Base-by-base conservation (phyloP, 371 early-diverging fungal species). In the Syncephalastrum monosporum region DNA sequence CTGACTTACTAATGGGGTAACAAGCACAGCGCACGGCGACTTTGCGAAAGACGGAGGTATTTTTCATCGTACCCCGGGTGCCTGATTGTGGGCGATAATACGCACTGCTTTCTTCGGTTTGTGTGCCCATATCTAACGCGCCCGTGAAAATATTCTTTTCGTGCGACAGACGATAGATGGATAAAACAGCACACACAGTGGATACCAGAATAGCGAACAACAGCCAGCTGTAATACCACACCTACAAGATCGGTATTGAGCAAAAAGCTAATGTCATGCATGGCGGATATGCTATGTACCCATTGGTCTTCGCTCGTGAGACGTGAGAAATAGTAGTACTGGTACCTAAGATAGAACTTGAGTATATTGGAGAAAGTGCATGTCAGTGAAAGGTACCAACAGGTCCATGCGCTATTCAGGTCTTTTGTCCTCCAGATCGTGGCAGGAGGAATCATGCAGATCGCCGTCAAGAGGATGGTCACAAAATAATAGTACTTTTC, bases 191-290 rank as follows among this genome's bases (percentile, higher is more conserved):
- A 25, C 67, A 68, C 1, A 65, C 19, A 5, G 63, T 56, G 1
- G 75, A 69, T 43, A 71, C 49, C 7, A 55, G 49, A 2, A 56
- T 25, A 4, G 68, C 55, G 41, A 71, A 57, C 15, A 71, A 24
- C 2, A 75, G 15, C 59, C 65, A 67, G 12, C 57, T 17, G 51
- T 71, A 75, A 29, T 75, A 75, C 71, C 72, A 75, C 65, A 65
- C 47, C 75, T 75, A 46, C 45, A 21, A 53, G 45, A 42, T 15
- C 27, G 16, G 7, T 38, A 15, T 51, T 43, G 29, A 56, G 21
- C 19, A 19, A 38, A 24, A 24, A 10, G 24, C 16, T 43, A 38
- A 12, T 43, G 23, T 25, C 7, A 6, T 42, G 12, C 21, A 25
- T 42, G 4, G 48, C 53, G 46, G 23, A 41, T 15, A 25, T 53